Percentiles rank a stretch among this genome's conserved stretches.
Conservation (phyloP, 116 monocot species). For the Posidonia oceanica region DNA sequence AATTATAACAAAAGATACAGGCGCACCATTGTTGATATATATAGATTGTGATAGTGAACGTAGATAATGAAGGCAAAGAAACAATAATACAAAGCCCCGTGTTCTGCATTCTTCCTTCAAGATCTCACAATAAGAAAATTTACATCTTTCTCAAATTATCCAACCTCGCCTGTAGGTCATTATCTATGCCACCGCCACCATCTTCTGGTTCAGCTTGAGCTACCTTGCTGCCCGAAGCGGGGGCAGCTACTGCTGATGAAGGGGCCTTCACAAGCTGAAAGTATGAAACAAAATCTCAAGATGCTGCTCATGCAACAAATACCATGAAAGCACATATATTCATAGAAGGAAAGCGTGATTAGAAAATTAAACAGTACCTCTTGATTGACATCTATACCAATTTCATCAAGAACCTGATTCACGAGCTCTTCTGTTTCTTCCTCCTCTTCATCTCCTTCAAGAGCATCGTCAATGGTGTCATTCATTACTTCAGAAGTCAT, state of each 20-base stretch:
- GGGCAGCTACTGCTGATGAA: constrained; percentile 36
- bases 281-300: not conserved
- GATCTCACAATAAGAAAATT: constrained; percentile 1
- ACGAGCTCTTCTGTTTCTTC: constrained; percentile 60
- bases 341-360: not conserved
- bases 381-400: constrained; percentile 50
- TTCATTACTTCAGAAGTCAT: constrained; percentile 45
- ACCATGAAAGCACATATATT: not conserved
- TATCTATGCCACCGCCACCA: constrained; percentile 39
- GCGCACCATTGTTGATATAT: too few species aligned
- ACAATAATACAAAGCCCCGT: not conserved
- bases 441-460: constrained; percentile 62
- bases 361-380: constrained; percentile 21
- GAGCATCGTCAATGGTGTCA: constrained; percentile 54
- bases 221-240: constrained; percentile 27
- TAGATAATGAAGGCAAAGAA: not conserved
- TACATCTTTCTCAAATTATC: constrained; percentile 60
- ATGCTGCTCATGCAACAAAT: not conserved
- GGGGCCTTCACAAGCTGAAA: constrained; percentile 57
- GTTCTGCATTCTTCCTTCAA: not conserved
- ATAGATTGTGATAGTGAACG: not conserved
- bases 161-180: constrained; percentile 57
- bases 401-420: constrained; percentile 56
- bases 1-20: too few species aligned
- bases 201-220: constrained; percentile 38